phyloP scores from a whole-genome alignment of 441 rosid genomes.

The Brassica hybrid region DNA sequence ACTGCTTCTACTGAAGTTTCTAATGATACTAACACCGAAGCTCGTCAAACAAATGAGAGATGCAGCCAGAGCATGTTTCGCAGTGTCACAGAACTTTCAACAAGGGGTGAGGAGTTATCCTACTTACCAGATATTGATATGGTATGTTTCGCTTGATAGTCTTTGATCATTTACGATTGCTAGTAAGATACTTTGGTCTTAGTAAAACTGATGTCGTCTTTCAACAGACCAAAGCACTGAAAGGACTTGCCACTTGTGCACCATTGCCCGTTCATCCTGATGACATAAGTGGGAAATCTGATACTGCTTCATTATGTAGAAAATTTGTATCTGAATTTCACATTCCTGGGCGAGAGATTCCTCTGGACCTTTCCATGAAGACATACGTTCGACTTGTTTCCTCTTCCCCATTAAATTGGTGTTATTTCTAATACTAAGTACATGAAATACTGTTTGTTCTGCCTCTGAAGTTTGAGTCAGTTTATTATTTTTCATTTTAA shows the following conservation, averaged over 20 bases:
- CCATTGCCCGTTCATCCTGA: conserved; percentile 41
- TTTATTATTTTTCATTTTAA: conserved; percentile 18
- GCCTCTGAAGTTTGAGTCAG: conserved; percentile 13
- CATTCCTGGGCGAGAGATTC: conserved; percentile 65
- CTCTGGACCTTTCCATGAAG: conserved; percentile 92
- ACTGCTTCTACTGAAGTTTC: conserved; percentile 50
- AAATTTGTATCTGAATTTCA: conserved; percentile 59
- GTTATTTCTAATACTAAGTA: conserved; percentile 22
- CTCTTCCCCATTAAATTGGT: conserved; percentile 73
- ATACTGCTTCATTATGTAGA: conserved; percentile 47
- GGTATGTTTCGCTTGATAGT: conserved; percentile 56
- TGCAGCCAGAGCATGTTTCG: conserved; percentile 72
- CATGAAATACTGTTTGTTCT: background rate
- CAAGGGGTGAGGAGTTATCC: conserved; percentile 59
- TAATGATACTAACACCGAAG: conserved; percentile 44
- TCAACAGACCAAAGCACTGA: conserved; percentile 79
- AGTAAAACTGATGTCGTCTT: conserved; percentile 30
- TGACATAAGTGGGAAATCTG: conserved; percentile 49
- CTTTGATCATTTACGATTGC: conserved; percentile 22
- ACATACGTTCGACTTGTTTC: conserved; percentile 65
- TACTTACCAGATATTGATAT: conserved; percentile 63
- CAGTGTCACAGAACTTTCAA: conserved; percentile 84
- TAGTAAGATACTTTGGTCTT: conserved; percentile 1
- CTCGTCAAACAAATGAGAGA: conserved; percentile 54
- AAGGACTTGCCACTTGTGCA: conserved; percentile 72